Evolutionary conservation across 225 moss, liverwort and hornwort species (phyloP), one percentile per base, ranked within the genome.

Genomic region (Polytrichum formosum): DNA sequence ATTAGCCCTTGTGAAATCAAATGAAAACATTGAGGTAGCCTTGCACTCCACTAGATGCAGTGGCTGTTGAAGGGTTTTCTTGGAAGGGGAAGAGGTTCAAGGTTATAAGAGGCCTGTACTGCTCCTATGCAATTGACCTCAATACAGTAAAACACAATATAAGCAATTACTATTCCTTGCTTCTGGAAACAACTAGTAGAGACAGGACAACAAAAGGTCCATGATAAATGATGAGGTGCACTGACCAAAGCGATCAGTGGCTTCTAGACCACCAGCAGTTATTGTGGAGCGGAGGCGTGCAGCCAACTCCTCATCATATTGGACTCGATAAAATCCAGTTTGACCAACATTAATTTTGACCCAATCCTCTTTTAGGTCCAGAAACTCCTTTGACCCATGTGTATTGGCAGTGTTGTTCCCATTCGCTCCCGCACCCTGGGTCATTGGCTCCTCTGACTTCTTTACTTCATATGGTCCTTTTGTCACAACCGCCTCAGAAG

Each of bases 211-310:
- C 9, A 35, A 33, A 35, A 35, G 33, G 8, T 35, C 46, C 46
- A 46, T 46, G 46, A 16, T 2, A 46, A 16, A 13, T 46, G 13
- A 16, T 46, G 46, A 26, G 22, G n/a, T 33, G 26, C 62, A 68
- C 84, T 64, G 68, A 89, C 91, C 91, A 73, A 89, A 91, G 30
- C 91, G 85, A 79, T 91, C 91, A 56, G 91, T 91, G 27, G 91
- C 78, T 73, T 91, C 84, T 73, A 91, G 81, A 59, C 80, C 77
- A 55, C 82, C 80, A 71, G 78, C 74, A 66, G 82, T 73, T 76
- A 91, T 89, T 66, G 91, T 86, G 16, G 82, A 80, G 18, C 88
- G 84, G 28, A 91, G 91, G 71, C 88, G 91, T 23, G 82, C 81
- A 60, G 91, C 88, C 74, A 91, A 81, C 68, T 86, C 82, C 46